Evolutionary conservation across 2,329 filamentous ascomycete genomes (phyloP).

Genomic region (Pseudogymnoascus sp.): DNA sequence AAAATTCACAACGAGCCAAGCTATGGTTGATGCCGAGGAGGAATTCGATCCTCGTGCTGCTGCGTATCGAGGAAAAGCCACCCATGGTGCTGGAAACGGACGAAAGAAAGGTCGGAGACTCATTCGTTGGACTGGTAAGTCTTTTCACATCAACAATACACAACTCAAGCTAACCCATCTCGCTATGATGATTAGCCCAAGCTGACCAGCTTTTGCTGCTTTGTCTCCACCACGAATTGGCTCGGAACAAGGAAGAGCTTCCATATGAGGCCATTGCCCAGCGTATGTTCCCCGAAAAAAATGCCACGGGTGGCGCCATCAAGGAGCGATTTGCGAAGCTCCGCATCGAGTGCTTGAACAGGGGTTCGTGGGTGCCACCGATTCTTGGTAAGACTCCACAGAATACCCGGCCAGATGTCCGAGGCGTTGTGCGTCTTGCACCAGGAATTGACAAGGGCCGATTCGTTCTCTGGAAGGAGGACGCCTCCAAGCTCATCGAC

Average conservation of each 20-base stretch:
- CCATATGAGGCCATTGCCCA: constrained; percentile 37
- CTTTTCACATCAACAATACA: neutral
- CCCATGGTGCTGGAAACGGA: constrained; percentile 10
- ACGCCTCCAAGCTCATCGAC: constrained; percentile 7
- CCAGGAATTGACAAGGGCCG: constrained; percentile 8
- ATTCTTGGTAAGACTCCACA: constrained; percentile 24
- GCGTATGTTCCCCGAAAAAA: constrained; percentile 33
- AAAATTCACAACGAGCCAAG: constrained; percentile 12
- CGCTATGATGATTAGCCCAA: neutral
- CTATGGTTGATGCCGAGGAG: constrained; percentile 16
- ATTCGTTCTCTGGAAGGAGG: constrained; percentile 8
- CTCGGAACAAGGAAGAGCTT: constrained; percentile 27
- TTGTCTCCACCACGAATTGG: constrained; percentile 14
- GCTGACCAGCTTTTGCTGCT: constrained; percentile 11
- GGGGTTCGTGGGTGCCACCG: constrained; percentile 39
- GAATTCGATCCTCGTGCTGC: constrained; percentile 13
- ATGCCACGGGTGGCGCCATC: constrained; percentile 33
- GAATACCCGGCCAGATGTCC: constrained; percentile 22
- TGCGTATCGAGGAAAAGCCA: neutral
- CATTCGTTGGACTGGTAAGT: constrained; percentile 13
- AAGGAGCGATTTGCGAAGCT: constrained; percentile 33
- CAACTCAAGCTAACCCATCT: neutral
- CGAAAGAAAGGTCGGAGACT: constrained; percentile 12
- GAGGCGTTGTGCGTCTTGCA: constrained; percentile 9
- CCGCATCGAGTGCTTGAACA: constrained; percentile 29